Evolutionary conservation across 352 stramenopile genomes (phyloP), one percentile per base, ranked within the genome.

Genomic region (Globisporangium camurandrum): DNA sequence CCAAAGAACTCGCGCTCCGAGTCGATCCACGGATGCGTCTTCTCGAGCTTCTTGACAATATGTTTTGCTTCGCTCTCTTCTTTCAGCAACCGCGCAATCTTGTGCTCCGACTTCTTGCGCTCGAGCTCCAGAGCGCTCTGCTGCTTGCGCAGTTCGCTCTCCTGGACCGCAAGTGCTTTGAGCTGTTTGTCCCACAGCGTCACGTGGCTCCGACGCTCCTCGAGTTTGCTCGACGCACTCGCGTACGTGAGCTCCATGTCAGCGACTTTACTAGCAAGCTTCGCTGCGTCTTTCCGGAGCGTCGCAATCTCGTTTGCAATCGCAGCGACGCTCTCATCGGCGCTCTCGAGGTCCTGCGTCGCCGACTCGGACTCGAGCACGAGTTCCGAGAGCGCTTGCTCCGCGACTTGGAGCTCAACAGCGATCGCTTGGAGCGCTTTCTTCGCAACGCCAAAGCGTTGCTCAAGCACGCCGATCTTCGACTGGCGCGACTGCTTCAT

Each of bases 1-100:
- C 97, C 97, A 60, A 99, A 99, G 57, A 96, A 97, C 69, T 97
- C 75, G 59, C 98, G 97, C 56, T 99, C 96, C 0, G 62, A 86
- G 43, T 96, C 88, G 64, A 99, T 99, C 97, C 97, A 99, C 12
- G 91, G 71, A 62, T 99, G 75, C 5, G 96, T 76, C 46, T 96
- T 96, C 51, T 97, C 64, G 46, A 99, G 77, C 46, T 82, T 91
- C 46, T 86, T 84, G 20, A 99, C 86, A 54, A 93, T 74, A 47
- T 84, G 69, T 49, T 86, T 90, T 1, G 85, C 89, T 62, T 89
- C 94, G 71, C 60, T 87, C 78, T 95, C 74, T 19, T 98, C 95
- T 58, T 98, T 96, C 17, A 96, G 62, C 44, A 98, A 78, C 28
- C 91, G 91, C 44, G 76, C 67, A 61, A 97, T 97, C 46, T 92